Conservation (phyloP, 73 alveolate species). For the Durusdinium trenchii region DNA sequence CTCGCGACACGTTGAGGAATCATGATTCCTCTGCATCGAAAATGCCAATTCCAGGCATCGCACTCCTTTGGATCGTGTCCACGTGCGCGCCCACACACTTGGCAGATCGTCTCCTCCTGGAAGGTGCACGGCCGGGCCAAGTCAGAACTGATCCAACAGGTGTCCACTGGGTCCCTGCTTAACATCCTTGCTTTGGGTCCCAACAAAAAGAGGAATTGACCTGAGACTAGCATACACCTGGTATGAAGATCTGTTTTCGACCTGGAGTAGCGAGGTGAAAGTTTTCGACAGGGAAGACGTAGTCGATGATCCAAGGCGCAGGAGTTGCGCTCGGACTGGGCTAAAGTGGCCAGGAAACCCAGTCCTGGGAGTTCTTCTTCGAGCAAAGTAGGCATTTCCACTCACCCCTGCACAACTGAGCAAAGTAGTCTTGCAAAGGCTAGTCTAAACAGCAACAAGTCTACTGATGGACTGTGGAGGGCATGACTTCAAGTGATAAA, state of each 20-base stretch:
- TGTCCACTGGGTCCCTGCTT: not conserved
- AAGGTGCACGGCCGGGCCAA: not conserved
- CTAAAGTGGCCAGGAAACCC: not conserved
- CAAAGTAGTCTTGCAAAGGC: not conserved
- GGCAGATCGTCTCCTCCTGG: conserved; percentile 36
- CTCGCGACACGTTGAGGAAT: not conserved
- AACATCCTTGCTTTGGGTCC: not conserved
- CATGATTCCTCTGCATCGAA: not conserved
- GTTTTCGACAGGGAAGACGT: no score
- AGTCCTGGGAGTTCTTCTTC: conserved; percentile 26
- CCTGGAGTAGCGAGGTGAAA: no score
- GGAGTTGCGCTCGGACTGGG: no score
- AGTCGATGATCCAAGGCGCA: no score
- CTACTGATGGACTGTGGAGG: no score
- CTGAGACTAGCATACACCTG: no score
- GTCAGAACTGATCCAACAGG: not conserved
- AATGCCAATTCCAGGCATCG: not conserved
- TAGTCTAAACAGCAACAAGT: no score
- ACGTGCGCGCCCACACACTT: conserved; percentile 63
- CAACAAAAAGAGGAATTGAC: no score
- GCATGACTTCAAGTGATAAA: no score
- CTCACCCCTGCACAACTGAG: not conserved
- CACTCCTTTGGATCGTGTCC: conserved; percentile 54
- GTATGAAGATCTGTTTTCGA: no score
- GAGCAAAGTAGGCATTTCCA: conserved; percentile 44